Percentiles rank a stretch among this genome's conserved stretches.
Evolutionary conservation across 2,329 filamentous ascomycete genomes (phyloP).

Genomic region (Podosphaera leucotricha): DNA sequence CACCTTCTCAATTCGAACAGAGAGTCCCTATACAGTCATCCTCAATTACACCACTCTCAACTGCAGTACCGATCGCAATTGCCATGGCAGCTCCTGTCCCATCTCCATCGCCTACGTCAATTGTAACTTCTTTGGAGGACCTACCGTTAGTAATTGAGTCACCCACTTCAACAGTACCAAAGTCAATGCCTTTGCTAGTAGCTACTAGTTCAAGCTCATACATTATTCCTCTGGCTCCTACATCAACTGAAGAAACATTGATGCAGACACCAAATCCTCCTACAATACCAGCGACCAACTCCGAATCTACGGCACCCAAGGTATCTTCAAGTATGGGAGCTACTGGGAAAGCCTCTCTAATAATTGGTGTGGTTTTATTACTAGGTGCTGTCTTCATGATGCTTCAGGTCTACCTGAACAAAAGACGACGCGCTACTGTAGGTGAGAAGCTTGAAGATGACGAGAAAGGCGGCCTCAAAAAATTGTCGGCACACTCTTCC

Average conservation of each 20-base stretch:
- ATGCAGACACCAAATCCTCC: conserved; percentile 3
- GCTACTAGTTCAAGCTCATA: conserved; percentile 1
- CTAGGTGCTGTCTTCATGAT: conserved; percentile 42
- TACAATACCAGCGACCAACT: neutral
- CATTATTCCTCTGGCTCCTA: conserved; percentile 2
- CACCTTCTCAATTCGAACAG: neutral
- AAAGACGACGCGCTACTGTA: conserved; percentile 42
- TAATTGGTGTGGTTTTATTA: conserved; percentile 53
- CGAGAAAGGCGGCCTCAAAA: conserved; percentile 27
- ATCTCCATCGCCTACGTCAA: neutral
- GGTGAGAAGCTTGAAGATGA: conserved; percentile 27
- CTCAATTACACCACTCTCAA: neutral
- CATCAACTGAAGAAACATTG: conserved; percentile 2
- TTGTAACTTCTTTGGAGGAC: neutral
- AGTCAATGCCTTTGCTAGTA: conserved; percentile 1
- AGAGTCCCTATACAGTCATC: neutral
- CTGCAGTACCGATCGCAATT: neutral
- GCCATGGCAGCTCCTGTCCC: neutral
- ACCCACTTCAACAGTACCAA: conserved; percentile 4
- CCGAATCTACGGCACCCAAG: neutral
- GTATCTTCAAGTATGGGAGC: conserved; percentile 15
- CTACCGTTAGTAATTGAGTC: neutral
- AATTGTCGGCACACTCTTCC: neutral
- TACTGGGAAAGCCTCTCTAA: conserved; percentile 49
- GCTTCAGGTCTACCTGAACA: conserved; percentile 47